A percentile compares a stretch with the other conserved stretches of the same genome.
Conservation (phyloP, 768 basidiomycete species). For the Leccinum broughii region DNA sequence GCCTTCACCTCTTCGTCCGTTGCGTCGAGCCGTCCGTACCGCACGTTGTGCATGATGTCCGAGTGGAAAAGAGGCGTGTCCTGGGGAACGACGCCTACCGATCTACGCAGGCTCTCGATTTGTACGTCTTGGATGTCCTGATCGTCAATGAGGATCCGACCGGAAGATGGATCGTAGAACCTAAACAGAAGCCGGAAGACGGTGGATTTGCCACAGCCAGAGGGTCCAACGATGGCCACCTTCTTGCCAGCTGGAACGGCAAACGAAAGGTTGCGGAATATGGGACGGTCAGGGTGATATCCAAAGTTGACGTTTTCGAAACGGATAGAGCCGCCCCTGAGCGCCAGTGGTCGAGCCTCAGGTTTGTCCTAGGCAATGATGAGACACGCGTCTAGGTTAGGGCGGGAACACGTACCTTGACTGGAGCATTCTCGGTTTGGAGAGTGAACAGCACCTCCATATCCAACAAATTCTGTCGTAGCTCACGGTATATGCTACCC, state of each 20-base stretch:
- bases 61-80: constrained; percentile 98
- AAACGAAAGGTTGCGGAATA: constrained; percentile 87
- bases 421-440: constrained; percentile 74
- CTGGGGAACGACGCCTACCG: constrained; percentile 94
- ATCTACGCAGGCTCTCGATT: constrained; percentile 66
- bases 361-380: constrained; percentile 58
- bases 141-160: constrained; percentile 83
- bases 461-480: constrained; percentile 93
- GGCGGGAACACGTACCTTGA: constrained; percentile 43
- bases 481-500: constrained; percentile 95
- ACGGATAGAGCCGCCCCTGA: constrained; percentile 83
- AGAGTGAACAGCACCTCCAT: constrained; percentile 96
- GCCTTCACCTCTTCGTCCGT: constrained; percentile 86
- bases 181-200: constrained; percentile 92
- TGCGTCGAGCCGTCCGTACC: constrained; percentile 88
- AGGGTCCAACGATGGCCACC: constrained; percentile 95
- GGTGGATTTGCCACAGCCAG: constrained; percentile 97
- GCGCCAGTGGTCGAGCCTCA: constrained; percentile 61
- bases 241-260: constrained; percentile 95
- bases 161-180: constrained; percentile 85
- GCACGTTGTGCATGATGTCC: constrained; percentile 91
- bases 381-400: neutral
- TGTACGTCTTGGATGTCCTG: constrained; percentile 80
- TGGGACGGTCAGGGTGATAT: constrained; percentile 89
- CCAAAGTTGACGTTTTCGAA: constrained; percentile 92